A percentile compares a stretch with the other conserved stretches of the same genome.
phyloP scores from a whole-genome alignment of 1,139 yeast species.

The Lodderomyces elongisporus region DNA sequence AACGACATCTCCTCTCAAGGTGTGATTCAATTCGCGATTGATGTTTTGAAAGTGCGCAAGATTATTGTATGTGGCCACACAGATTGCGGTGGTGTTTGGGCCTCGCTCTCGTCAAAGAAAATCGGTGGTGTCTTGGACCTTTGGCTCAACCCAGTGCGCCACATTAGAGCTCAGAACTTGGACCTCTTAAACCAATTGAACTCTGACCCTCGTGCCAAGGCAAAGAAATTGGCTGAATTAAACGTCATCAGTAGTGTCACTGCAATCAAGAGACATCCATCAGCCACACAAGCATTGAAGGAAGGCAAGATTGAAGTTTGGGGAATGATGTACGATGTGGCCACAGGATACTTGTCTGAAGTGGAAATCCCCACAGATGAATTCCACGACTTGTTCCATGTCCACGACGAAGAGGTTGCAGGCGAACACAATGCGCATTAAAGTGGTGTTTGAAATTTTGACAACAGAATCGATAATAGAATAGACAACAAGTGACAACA shows the following conservation, averaged over 20 bases:
- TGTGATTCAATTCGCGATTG: constrained; percentile 86
- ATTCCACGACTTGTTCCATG: constrained; percentile 47
- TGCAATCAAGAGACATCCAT: constrained; percentile 63
- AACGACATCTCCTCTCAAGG: constrained; percentile 77
- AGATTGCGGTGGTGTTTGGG: constrained; percentile 95
- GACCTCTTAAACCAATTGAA: constrained; percentile 38
- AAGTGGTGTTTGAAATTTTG: neutral
- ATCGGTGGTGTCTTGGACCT: constrained; percentile 73
- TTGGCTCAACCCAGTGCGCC: constrained; percentile 74
- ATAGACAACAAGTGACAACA: too few species aligned
- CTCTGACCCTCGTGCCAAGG: constrained; percentile 50
- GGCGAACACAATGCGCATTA: constrained; percentile 21
- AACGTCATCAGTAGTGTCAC: constrained; percentile 64
- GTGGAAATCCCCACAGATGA: constrained; percentile 52
- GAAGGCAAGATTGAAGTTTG: constrained; percentile 77
- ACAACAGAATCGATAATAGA: too few species aligned
- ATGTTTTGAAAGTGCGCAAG: constrained; percentile 76
- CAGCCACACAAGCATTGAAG: constrained; percentile 67
- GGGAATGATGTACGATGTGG: constrained; percentile 86
- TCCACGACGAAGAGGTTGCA: constrained; percentile 33
- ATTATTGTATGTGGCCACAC: constrained; percentile 96
- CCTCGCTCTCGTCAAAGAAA: constrained; percentile 65
- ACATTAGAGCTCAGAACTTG: constrained; percentile 59
- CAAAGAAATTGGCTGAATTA: constrained; percentile 67
- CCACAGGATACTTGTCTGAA: constrained; percentile 61